Evolutionary conservation across 2,329 filamentous ascomycete species (phyloP), one percentile per base, ranked within the genome.

Genomic region (Aspergillus tanneri): DNA sequence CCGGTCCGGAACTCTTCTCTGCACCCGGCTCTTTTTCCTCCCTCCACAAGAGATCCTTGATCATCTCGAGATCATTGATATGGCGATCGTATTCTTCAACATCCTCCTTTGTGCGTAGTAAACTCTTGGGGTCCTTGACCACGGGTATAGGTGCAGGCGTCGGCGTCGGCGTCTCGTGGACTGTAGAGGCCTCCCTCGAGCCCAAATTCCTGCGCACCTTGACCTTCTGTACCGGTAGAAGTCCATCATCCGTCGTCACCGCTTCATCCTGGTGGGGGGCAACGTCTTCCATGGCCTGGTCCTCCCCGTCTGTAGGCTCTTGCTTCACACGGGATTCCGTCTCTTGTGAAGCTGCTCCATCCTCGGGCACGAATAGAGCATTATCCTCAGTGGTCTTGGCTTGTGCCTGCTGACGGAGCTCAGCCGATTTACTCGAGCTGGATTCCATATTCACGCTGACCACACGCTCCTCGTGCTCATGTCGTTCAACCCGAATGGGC

Each of bases 401-500:
- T 53, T 65, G 58, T 23, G 62, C 67, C 55, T 67, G 54, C 37
- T 61, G 59, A 42, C 70, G 64, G 28, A 73, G 56, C 46, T 75
- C 72, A 2, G 71, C 70, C 3, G 73, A 68, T 18, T 71, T 71
- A 25, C 68, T 71, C 28, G 71, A 69, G 56, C 73, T 79, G 22
- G 75, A 74, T 49, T 80, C 78, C 50, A 76, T 78, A 49, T 78
- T 81, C 46, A 83, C 72, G 32, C 74, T 77, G 21, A 80, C 65
- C 2, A 71, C 68, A 23, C 79, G 72, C 40, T 82, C 79, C 54
- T 77, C 72, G 58, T 83, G 80, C 52, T 79, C 76, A 56, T 77
- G 74, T 50, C 81, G 72, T 46, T 74, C 72, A 39, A 83, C 72
- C n/a, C 81, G 76, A 35, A 83, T 72, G 4, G 81, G 81, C 39